These are phyloP conservation scores for Peniophora sp. DNA, from an alignment of 1,284 basidiomycete species.

Conservation along the genomic window DNA sequence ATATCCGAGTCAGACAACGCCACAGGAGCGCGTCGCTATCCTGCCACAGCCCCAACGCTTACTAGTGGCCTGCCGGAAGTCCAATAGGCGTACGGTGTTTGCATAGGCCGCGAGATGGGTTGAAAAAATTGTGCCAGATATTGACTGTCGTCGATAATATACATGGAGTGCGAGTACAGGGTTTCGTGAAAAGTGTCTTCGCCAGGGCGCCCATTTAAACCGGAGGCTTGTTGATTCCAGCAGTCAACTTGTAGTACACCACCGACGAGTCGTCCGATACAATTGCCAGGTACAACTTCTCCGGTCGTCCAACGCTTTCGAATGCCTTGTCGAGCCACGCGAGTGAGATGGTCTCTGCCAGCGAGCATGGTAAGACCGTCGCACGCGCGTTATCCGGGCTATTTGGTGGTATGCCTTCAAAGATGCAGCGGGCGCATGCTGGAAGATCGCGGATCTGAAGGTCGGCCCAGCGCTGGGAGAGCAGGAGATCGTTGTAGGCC, in stretches of 20 bases:
- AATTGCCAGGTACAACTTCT: conserved; percentile 62
- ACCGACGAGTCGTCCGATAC: conserved; percentile 71
- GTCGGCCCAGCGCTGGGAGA: conserved; percentile 62
- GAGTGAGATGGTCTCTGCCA: conserved; percentile 56
- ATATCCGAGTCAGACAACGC: too few species aligned
- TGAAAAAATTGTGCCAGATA: too few species aligned
- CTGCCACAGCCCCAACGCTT: too few species aligned
- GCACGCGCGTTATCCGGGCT: neutral
- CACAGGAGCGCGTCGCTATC: too few species aligned
- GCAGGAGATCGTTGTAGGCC: conserved; percentile 28
- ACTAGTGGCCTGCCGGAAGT: too few species aligned
- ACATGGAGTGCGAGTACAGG: too few species aligned
- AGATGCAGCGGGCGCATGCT: conserved; percentile 39
- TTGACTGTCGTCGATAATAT: too few species aligned
- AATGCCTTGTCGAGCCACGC: conserved; percentile 51
- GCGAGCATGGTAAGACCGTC: conserved; percentile 57
- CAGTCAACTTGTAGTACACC: conserved; percentile 74
- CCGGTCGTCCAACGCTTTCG: conserved; percentile 33
- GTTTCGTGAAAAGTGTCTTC: too few species aligned
- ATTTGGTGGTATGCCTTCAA: neutral
- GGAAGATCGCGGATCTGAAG: conserved; percentile 55
- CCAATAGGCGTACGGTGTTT: too few species aligned
- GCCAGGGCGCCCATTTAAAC: conserved; percentile 32
- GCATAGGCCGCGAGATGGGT: too few species aligned
- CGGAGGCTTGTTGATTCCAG: conserved; percentile 67